Percentiles rank a stretch among this genome's conserved stretches.
Evolutionary conservation across 2,329 filamentous ascomycete species (phyloP).

Genomic region (Colletotrichum melonis): DNA sequence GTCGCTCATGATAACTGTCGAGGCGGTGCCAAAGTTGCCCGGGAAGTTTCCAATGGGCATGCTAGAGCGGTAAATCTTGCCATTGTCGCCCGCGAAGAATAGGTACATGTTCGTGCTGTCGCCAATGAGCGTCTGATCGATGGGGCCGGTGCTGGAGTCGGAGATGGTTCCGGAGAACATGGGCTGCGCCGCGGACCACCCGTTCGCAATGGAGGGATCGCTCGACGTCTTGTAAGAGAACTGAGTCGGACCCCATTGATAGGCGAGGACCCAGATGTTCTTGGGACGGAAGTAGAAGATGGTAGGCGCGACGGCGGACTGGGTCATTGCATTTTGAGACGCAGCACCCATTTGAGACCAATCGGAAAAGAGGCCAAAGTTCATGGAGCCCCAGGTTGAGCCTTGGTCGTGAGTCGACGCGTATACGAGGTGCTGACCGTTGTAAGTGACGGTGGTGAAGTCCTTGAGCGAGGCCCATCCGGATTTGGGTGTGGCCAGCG

Average conservation of each 20-base stretch:
- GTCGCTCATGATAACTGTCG: slow-evolving; percentile 63
- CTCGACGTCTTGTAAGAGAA: slow-evolving; percentile 71
- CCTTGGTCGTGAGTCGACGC: slow-evolving; percentile 58
- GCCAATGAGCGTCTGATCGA: slow-evolving; percentile 74
- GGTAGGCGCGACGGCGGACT: slow-evolving; percentile 66
- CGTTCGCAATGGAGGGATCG: slow-evolving; percentile 66
- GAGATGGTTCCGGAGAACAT: slow-evolving; percentile 68
- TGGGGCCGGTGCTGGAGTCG: slow-evolving; percentile 62
- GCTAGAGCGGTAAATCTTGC: slow-evolving; percentile 71
- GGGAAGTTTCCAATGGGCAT: slow-evolving; percentile 74
- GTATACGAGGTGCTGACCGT: slow-evolving; percentile 71
- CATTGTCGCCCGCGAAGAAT: slow-evolving; percentile 76
- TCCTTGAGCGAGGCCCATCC: slow-evolving; percentile 72
- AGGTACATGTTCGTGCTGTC: slow-evolving; percentile 72
- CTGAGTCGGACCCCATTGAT: slow-evolving; percentile 70
- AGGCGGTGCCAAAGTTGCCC: slow-evolving; percentile 64
- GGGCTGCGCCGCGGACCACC: slow-evolving; percentile 64
- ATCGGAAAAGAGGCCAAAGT: slow-evolving; percentile 65
- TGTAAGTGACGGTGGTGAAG: slow-evolving; percentile 66
- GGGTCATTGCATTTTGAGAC: slow-evolving; percentile 62
- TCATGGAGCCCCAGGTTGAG: slow-evolving; percentile 66
- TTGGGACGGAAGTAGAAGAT: slow-evolving; percentile 73
- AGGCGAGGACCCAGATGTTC: slow-evolving; percentile 71
- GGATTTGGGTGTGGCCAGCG: slow-evolving; percentile 62
- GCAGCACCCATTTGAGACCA: slow-evolving; percentile 63